Percentiles rank a stretch among this genome's conserved stretches.
phyloP scores from a whole-genome alignment of 2,329 filamentous ascomycete species.

The Ophiocordyceps robertsii region DNA sequence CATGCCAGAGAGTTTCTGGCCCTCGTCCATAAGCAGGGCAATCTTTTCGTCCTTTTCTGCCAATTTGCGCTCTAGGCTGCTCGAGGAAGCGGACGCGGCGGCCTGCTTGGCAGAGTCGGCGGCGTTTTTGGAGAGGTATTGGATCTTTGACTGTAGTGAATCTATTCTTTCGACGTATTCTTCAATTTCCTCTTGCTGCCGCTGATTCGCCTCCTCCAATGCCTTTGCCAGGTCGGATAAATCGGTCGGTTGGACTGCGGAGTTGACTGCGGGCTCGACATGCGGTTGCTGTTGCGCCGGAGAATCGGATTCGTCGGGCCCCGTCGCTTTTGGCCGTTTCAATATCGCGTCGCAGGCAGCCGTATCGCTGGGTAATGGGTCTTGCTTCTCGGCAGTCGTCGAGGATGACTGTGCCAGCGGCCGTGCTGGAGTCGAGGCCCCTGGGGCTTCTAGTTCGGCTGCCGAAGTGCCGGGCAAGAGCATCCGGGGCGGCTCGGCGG shows the following conservation, averaged over 20 bases:
- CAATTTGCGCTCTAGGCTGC: conserved; percentile 62
- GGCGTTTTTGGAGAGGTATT: conserved; percentile 72
- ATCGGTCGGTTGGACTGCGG: background rate
- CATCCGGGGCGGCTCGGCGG: conserved; percentile 7
- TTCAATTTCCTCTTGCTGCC: conserved; percentile 68
- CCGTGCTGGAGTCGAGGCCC: background rate
- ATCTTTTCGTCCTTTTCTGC: conserved; percentile 88
- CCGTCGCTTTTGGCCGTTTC: too few species aligned
- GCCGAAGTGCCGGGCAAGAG: conserved; percentile 2
- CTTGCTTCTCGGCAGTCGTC: too few species aligned
- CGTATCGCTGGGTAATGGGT: too few species aligned
- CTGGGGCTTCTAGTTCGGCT: background rate
- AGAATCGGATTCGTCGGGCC: background rate
- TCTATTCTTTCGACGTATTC: conserved; percentile 82
- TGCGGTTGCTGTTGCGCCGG: background rate
- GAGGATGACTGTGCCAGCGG: too few species aligned
- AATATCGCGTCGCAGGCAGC: too few species aligned
- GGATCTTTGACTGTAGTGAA: conserved; percentile 78
- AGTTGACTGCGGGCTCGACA: background rate
- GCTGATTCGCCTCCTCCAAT: conserved; percentile 11
- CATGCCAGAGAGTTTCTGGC: conserved; percentile 71
- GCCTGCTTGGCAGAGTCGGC: conserved; percentile 61
- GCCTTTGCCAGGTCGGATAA: conserved; percentile 6
- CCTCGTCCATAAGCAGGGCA: conserved; percentile 80
- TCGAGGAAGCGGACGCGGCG: conserved; percentile 45